These are phyloP conservation scores for Dothistroma pini DNA, from an alignment of 2,329 filamentous ascomycete species.

Conservation along the genomic window DNA sequence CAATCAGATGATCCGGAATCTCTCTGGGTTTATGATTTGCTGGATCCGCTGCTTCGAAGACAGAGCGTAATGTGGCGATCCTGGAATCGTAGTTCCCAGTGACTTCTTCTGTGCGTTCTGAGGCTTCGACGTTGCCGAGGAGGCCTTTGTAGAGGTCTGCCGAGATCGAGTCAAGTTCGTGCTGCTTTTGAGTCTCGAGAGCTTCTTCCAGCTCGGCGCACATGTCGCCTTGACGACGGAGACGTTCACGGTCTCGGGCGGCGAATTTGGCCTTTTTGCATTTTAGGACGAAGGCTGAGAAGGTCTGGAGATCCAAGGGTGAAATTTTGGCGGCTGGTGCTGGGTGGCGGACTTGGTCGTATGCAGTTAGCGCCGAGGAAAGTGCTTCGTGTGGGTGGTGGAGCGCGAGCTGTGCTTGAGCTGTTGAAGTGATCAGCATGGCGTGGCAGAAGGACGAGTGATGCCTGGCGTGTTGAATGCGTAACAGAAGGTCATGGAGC, in stretches of 20 bases:
- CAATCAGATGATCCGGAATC: conserved; percentile 72
- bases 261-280: conserved; percentile 90
- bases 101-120: conserved; percentile 49
- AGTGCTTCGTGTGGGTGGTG: conserved; percentile 70
- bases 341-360: conserved; percentile 47
- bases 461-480: conserved; percentile 1
- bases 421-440: conserved; percentile 32
- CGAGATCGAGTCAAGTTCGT: conserved; percentile 37
- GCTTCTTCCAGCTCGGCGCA: conserved; percentile 57
- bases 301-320: conserved; percentile 33
- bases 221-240: conserved; percentile 55
- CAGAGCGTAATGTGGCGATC: conserved; percentile 42
- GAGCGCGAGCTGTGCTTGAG: conserved; percentile 76
- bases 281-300: conserved; percentile 69
- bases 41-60: conserved; percentile 48
- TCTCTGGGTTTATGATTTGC: conserved; percentile 47
- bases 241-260: conserved; percentile 60
- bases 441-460: background rate
- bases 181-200: conserved; percentile 49
- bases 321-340: conserved; percentile 58
- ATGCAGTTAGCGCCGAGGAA: conserved; percentile 65
- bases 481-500: too few species aligned
- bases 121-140: conserved; percentile 43
- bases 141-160: conserved; percentile 32
- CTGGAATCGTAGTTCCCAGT: conserved; percentile 39